Conservation (phyloP, 371 early-diverging fungal species). For the Actinomortierella ambigua region DNA sequence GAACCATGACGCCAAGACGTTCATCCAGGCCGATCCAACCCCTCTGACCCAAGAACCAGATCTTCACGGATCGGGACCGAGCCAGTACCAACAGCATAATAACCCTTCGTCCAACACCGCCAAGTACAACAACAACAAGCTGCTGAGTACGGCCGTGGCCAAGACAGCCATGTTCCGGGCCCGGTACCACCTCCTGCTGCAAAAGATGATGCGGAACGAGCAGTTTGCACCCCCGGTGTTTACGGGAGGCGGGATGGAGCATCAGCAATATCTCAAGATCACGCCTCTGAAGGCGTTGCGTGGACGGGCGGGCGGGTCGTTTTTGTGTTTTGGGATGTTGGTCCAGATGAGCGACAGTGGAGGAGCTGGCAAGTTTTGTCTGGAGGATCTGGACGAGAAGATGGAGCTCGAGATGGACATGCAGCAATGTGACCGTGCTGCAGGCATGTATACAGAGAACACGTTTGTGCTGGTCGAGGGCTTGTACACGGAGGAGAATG, state of each 20-base stretch:
- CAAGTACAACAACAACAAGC: conserved; percentile 25
- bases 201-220: conserved; percentile 84
- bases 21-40: conserved; percentile 49
- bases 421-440: conserved; percentile 49
- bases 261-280: conserved; percentile 61
- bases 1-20: conserved; percentile 66
- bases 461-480: conserved; percentile 89
- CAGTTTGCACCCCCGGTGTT: conserved; percentile 70
- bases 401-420: conserved; percentile 70
- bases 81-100: conserved; percentile 9
- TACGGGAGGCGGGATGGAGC: conserved; percentile 49
- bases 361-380: conserved; percentile 74
- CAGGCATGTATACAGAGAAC: conserved; percentile 83
- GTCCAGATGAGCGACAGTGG: conserved; percentile 80
- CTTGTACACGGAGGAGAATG: conserved; percentile 67
- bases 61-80: background rate
- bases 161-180: conserved; percentile 77
- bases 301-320: conserved; percentile 74
- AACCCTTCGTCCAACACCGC: background rate
- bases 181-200: conserved; percentile 75
- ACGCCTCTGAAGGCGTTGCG: conserved; percentile 83
- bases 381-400: conserved; percentile 85
- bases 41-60: conserved; percentile 3
- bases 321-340: conserved; percentile 89
- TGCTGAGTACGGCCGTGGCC: conserved; percentile 66